Base-by-base conservation (phyloP, 805 yeast genomes). In the Starmerella bacillaris region DNA sequence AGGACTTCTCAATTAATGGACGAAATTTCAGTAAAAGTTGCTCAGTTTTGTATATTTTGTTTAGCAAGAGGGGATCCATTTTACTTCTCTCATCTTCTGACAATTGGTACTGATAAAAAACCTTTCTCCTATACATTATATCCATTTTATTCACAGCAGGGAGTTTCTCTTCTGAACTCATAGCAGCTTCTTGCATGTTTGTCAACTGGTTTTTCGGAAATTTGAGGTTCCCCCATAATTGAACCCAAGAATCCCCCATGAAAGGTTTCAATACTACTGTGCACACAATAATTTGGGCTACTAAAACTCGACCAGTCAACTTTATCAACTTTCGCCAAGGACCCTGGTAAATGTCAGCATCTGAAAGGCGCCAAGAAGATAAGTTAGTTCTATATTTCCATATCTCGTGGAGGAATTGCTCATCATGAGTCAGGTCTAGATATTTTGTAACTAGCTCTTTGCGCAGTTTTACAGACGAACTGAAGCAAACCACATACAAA, bases 271-370 rank as follows among this genome's bases (percentile, higher is more conserved):
- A 26, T 18, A 26, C 14, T 11, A 15, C 6, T 18, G 29, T 12
- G n/a, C 35, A 21, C 18, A 34, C 18, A 7, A 41, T n/a, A 9
- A 39, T 12, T 24, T 18, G 39, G 4, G 24, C 31, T 3, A 36
- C 38, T 36, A 31, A 14, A 2, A 19, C 30, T 5, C 32, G 19
- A 3, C 43, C 40, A 5, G 35, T 6, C 2, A 17, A 3, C 4
- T 7, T 4, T 3, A 18, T 22, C 5, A 41, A 30, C 3, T 24
- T 19, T n/a, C 11, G 3, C 45, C 45, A 41, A 8, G 39, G 39
- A 3, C 45, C 45, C 3, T 35, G 18, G 19, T 39, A 16, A 18
- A 41, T 18, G 20, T 41, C 45, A 3, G 34, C 34, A n/a, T 34
- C 29, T 6, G 29, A 14, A 11, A 14, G 6, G 29, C 6, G 16